phyloP scores from a whole-genome alignment of 2,329 filamentous ascomycete species.

The Xylariaceae sp. region DNA sequence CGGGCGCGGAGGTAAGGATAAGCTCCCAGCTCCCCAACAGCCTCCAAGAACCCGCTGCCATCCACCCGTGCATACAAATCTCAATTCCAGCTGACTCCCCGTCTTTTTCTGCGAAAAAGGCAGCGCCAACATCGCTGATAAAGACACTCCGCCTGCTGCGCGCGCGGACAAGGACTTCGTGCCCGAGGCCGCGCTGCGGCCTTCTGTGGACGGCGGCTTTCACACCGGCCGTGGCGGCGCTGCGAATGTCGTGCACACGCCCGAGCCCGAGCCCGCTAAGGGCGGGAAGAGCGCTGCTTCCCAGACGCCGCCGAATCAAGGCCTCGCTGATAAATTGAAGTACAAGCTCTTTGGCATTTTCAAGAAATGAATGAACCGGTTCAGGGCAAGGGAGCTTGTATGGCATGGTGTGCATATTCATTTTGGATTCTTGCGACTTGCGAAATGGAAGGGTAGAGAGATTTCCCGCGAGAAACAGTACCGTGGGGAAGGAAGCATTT shows the following conservation, averaged over 20 bases:
- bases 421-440: too few species aligned
- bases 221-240: slow-evolving; percentile 59
- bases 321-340: slow-evolving; percentile 57
- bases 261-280: slow-evolving; percentile 24
- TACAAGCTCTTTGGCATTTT: slow-evolving; percentile 48
- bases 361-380: slow-evolving; percentile 39
- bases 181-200: slow-evolving; percentile 49
- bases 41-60: too few species aligned
- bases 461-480: too few species aligned
- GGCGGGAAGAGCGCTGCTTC: not conserved
- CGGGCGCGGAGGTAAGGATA: slow-evolving; percentile 52
- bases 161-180: slow-evolving; percentile 51
- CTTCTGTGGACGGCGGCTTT: slow-evolving; percentile 46
- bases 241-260: slow-evolving; percentile 49
- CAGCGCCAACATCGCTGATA: slow-evolving; percentile 56
- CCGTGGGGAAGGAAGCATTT: too few species aligned
- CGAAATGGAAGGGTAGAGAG: too few species aligned
- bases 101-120: slow-evolving; percentile 36
- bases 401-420: too few species aligned
- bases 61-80: too few species aligned
- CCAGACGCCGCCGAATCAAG: slow-evolving; percentile 28
- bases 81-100: not conserved
- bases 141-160: slow-evolving; percentile 33
- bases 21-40: not conserved
- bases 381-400: too few species aligned